Percentiles rank a stretch among this genome's conserved stretches.
phyloP scores from a whole-genome alignment of 2,329 filamentous ascomycete genomes.

The Drechslera avenae region DNA sequence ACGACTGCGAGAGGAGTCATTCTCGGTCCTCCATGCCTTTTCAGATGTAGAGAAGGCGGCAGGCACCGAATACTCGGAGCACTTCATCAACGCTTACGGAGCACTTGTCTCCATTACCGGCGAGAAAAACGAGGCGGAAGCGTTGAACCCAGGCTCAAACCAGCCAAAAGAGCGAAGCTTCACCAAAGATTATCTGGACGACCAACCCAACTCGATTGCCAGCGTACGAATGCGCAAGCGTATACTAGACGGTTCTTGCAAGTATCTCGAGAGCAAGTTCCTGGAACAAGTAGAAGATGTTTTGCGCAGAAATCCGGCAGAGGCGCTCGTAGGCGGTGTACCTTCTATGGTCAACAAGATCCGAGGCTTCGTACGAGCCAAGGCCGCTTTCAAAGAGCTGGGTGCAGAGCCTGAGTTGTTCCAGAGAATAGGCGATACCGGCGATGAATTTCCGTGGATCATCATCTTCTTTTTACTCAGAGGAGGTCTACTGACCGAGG shows the following conservation, averaged over 20 bases:
- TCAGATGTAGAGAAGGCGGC: constrained; percentile 73
- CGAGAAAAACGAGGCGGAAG: constrained; percentile 64
- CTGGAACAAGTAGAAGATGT: constrained; percentile 75
- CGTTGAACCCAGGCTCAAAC: constrained; percentile 60
- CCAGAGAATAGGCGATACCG: constrained; percentile 66
- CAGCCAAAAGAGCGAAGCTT: constrained; percentile 78
- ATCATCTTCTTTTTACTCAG: constrained; percentile 90
- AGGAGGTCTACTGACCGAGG: constrained; percentile 81
- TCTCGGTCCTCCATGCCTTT: constrained; percentile 77
- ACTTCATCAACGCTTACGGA: constrained; percentile 81
- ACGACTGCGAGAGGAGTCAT: constrained; percentile 68
- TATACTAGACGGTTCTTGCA: constrained; percentile 79
- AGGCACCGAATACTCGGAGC: constrained; percentile 71
- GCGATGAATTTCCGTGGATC: constrained; percentile 89
- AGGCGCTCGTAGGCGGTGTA: constrained; percentile 86
- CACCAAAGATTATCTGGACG: constrained; percentile 76
- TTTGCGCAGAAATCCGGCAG: constrained; percentile 81
- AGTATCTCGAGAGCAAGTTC: constrained; percentile 81
- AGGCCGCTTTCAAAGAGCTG: constrained; percentile 79
- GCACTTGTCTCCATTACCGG: constrained; percentile 79
- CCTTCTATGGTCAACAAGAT: constrained; percentile 90
- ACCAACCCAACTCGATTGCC: constrained; percentile 67
- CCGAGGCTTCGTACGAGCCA: constrained; percentile 86
- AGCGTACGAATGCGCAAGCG: constrained; percentile 73
- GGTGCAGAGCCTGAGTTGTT: constrained; percentile 80